Evolutionary conservation across 2,329 filamentous ascomycete species (phyloP).

Genomic region (Exutisphaerella laricina): DNA sequence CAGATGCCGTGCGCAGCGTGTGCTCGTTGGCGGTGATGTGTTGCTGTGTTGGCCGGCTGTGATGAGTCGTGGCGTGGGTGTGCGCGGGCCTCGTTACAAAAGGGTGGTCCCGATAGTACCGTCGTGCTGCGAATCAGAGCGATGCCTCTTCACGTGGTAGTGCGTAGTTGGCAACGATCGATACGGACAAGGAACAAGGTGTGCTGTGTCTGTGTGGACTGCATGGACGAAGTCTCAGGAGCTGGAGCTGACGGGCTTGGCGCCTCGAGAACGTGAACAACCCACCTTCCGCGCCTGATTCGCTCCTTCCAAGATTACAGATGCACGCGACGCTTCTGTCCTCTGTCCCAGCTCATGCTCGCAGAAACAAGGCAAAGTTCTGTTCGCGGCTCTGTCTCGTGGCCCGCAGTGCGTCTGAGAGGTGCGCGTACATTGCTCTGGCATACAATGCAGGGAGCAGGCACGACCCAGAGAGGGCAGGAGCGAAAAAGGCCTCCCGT

Average conservation of each 20-base stretch:
- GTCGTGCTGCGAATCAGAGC: constrained; percentile 2
- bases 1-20: background rate
- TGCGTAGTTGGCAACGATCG: constrained; percentile 5
- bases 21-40: background rate
- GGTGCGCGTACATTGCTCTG: background rate
- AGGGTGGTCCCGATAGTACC: too few species aligned
- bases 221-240: constrained; percentile 1
- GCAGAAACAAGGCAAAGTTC: background rate
- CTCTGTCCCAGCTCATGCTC: background rate
- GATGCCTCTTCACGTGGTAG: constrained; percentile 1
- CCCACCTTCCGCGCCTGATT: background rate
- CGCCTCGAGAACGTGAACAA: background rate
- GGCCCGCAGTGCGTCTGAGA: background rate
- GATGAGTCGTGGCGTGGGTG: background rate
- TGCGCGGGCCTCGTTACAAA: background rate
- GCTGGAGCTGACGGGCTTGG: background rate
- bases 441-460: background rate
- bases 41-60: background rate
- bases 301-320: constrained; percentile 1
- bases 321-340: background rate
- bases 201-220: constrained; percentile 2
- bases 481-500: background rate
- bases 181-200: constrained; percentile 5
- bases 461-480: background rate
- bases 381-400: background rate